Conservation (phyloP, 139 green algal species). For the Coelastrella sp. region DNA sequence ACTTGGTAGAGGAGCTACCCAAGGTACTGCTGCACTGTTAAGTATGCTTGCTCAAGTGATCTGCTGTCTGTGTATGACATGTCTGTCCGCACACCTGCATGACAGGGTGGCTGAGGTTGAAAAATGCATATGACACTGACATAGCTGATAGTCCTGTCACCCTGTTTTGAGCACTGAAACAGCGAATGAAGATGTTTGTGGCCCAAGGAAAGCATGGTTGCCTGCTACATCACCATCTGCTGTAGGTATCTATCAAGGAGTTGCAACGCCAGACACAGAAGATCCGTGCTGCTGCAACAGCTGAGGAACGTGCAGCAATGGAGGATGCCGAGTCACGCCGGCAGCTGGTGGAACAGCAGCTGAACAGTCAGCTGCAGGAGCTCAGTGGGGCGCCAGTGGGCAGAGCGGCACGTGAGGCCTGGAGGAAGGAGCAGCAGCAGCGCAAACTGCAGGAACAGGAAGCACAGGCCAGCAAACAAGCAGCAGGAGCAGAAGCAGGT, state of each 20-base stretch:
- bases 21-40: conserved; percentile 2
- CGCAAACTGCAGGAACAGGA: background rate
- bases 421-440: conserved; percentile 17
- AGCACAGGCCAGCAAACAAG: background rate
- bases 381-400: conserved; percentile 15
- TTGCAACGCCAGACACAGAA: conserved; percentile 24
- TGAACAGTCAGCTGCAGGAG: conserved; percentile 39
- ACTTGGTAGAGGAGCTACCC: conserved; percentile 32
- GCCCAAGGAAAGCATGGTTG: too few species aligned
- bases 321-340: conserved; percentile 10
- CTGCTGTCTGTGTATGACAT: background rate
- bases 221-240: too few species aligned
- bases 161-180: too few species aligned
- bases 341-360: conserved; percentile 26
- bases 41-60: background rate
- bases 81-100: too few species aligned
- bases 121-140: too few species aligned
- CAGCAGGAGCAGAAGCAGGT: background rate
- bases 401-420: conserved; percentile 35
- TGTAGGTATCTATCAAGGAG: conserved; percentile 38
- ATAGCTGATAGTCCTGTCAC: too few species aligned
- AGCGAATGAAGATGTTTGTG: too few species aligned
- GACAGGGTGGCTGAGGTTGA: too few species aligned
- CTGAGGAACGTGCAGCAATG: conserved; percentile 25
- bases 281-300: conserved; percentile 29